phyloP scores from a whole-genome alignment of 148 eudicot genomes.

The Spergularia bocconei region DNA sequence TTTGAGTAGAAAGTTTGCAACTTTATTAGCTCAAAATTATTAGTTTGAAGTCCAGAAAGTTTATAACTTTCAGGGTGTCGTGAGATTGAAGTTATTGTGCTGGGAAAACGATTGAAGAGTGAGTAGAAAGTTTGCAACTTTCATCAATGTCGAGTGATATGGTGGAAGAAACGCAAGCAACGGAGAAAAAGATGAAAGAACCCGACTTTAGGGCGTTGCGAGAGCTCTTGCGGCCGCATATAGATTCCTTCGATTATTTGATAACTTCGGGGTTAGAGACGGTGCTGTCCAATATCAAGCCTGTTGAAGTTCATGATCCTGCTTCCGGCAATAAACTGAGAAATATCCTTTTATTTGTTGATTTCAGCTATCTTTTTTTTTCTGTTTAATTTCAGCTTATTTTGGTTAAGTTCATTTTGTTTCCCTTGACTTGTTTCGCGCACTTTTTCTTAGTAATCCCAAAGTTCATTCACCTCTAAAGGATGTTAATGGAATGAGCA shows the following conservation, averaged over 20 bases:
- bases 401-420: background rate
- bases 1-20: no score
- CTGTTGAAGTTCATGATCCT: slow-evolving; percentile 51
- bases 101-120: no score
- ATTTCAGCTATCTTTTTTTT: background rate
- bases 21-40: no score
- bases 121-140: no score
- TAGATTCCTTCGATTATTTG: slow-evolving; percentile 72
- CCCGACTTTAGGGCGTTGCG: slow-evolving; percentile 37
- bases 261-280: slow-evolving; percentile 46
- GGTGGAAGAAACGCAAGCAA: background rate
- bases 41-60: no score
- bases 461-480: slow-evolving; percentile 51
- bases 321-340: slow-evolving; percentile 41
- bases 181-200: slow-evolving; percentile 9
- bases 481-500: slow-evolving; percentile 31
- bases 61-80: no score
- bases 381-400: background rate
- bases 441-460: slow-evolving; percentile 63
- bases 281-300: slow-evolving; percentile 44
- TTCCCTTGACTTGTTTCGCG: slow-evolving; percentile 52
- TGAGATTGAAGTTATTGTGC: no score
- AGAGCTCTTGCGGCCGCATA: slow-evolving; percentile 72
- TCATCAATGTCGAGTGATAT: no score
- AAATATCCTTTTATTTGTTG: slow-evolving; percentile 65